These are phyloP conservation scores for Phytophthora sp. DNA, from an alignment of 352 stramenopile genomes.

Conservation along the genomic window DNA sequence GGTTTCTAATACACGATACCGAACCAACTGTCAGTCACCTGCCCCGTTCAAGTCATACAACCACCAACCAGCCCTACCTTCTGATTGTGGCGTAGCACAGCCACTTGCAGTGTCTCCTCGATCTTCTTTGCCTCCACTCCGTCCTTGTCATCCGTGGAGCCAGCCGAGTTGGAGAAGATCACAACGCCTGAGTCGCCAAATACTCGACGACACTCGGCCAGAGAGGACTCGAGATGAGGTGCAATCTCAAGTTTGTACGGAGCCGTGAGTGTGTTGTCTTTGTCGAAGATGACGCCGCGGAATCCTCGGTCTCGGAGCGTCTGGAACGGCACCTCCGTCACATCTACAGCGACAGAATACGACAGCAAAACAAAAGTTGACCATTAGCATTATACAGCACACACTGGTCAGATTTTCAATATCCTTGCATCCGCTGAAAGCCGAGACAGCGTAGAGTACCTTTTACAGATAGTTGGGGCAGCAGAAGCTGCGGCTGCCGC, in stretches of 20 bases:
- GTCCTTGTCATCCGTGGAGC: constrained; percentile 90
- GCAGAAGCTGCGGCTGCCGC: constrained; percentile 71
- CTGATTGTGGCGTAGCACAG: constrained; percentile 90
- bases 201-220: constrained; percentile 83
- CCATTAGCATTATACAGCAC: constrained; percentile 10
- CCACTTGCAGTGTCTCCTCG: constrained; percentile 79
- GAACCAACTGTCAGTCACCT: neutral
- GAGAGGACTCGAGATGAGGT: constrained; percentile 64
- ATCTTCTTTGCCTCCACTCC: constrained; percentile 85
- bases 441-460: constrained; percentile 34
- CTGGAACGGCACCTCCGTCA: constrained; percentile 87
- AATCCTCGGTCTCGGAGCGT: constrained; percentile 85
- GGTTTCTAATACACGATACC: constrained; percentile 93
- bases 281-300: constrained; percentile 96
- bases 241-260: constrained; percentile 90
- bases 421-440: neutral
- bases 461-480: constrained; percentile 85
- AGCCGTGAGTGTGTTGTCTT: constrained; percentile 97
- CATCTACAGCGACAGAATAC: constrained; percentile 39
- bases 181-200: constrained; percentile 90
- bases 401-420: neutral
- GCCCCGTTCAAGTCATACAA: neutral
- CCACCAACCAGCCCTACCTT: constrained; percentile 59
- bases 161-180: constrained; percentile 97
- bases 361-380: neutral